Evolutionary conservation across 192 early-diverging fungal species (phyloP), one percentile per base, ranked within the genome.

Genomic region (Coemansia sp.): DNA sequence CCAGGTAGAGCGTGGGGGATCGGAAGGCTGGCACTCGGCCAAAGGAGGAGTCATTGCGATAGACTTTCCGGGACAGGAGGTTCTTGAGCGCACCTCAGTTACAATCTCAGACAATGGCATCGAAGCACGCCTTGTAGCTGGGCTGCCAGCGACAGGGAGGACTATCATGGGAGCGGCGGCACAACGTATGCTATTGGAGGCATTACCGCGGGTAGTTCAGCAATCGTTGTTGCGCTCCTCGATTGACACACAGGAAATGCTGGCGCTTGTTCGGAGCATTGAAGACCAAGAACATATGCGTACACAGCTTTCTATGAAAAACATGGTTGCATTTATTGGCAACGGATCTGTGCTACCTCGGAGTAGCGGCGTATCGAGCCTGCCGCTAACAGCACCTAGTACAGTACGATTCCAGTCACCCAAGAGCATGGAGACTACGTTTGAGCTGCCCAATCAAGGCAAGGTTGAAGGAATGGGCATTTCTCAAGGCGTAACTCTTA

Each of bases 291-390:
- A 75, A 10, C 51, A 30, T 9, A 63, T 87, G 41, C 72, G 85
- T 14, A 32, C 47, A 14, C 68, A 67, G 60, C 59, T 87, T 7
- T 58, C 23, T 7, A n/a, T 21, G 0, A 69, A 58, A 3, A 73
- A 73, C 0, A 56, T 87, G 7, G 54, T 84, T 9, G 56, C 80
- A 9, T 87, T 87, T 67, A 66, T 85, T 7, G 64, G 68, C 3
- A 72, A 87, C 38, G 85, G 84, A 14, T 61, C 84, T 9, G 65
- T 87, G 7, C 68, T 87, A 23, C 84, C 85, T 2, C 85, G 85
- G 14, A 58, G 24, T 18, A 71, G 65, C 5, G 85, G 85, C 10
- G 78, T 72, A 12, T 81, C 73, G 7, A 78, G 82, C 21, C 60
- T 76, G 26, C 83, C 84, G 1, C 62, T 87, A 52, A 47, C 34